Conservation (phyloP, 495 filamentous ascomycete species). For the Baudoinia panamericana region DNA sequence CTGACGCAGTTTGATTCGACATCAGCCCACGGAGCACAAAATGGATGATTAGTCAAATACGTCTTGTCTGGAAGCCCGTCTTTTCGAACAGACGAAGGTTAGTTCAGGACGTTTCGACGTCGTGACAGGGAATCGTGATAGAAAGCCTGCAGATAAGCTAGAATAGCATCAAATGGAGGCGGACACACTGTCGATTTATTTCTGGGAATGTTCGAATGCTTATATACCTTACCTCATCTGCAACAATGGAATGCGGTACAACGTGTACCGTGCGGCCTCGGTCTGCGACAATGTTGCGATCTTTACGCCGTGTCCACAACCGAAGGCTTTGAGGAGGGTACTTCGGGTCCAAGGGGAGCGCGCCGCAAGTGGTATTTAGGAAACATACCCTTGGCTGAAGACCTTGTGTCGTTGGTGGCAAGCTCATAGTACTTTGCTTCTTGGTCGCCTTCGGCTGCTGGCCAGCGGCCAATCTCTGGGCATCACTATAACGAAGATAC, state of each 20-base stretch:
- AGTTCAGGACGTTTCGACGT: slow-evolving; percentile 35
- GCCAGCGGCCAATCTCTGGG: no score
- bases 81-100: slow-evolving; percentile 29
- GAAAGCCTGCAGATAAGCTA: slow-evolving; percentile 45
- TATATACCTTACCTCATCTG: slow-evolving; percentile 27
- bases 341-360: slow-evolving; percentile 41
- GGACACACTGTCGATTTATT: background rate
- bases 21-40: no score
- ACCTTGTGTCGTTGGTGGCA: no score
- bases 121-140: slow-evolving; percentile 49
- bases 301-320: slow-evolving; percentile 38
- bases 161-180: slow-evolving; percentile 29
- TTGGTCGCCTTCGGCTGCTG: no score
- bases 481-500: slow-evolving; percentile 1
- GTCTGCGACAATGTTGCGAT: slow-evolving; percentile 41
- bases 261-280: slow-evolving; percentile 43
- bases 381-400: no score
- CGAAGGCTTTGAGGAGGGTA: slow-evolving; percentile 45
- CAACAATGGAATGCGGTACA: slow-evolving; percentile 32
- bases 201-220: slow-evolving; percentile 29
- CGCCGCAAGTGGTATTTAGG: no score
- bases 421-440: no score
- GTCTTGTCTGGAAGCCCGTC: no score
- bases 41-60: no score
- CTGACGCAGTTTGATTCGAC: no score